Evolutionary conservation across 148 eudicot genomes (phyloP).

Genomic region (Chenopodium berlandieri): DNA sequence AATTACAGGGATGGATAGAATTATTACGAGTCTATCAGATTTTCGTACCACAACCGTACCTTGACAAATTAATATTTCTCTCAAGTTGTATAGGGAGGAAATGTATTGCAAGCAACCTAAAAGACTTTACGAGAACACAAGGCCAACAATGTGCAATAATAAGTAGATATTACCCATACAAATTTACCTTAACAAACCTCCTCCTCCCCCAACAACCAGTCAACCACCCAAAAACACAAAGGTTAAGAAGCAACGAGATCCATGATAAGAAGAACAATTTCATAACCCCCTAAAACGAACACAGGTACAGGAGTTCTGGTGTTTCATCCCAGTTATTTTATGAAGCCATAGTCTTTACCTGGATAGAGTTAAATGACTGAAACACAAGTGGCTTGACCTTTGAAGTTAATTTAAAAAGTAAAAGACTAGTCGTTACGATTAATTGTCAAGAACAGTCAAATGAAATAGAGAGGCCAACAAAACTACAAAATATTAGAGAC

Average conservation of each 20-base stretch:
- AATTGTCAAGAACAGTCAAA: conserved; percentile 2
- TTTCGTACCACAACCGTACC: no score
- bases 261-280: neutral
- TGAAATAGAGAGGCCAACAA: conserved; percentile 2
- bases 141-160: neutral
- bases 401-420: neutral
- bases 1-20: no score
- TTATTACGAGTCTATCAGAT: neutral
- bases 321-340: neutral
- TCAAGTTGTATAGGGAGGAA: no score
- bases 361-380: neutral
- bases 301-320: neutral
- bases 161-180: neutral
- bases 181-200: neutral
- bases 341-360: neutral
- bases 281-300: neutral
- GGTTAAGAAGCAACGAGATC: neutral
- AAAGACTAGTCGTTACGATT: neutral
- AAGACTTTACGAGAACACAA: neutral
- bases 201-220: neutral
- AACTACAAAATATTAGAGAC: neutral
- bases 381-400: neutral
- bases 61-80: no score
- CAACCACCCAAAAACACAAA: neutral
- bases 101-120: no score